Evolutionary conservation across 116 monocot species (phyloP).

Genomic region (Cymodocea nodosa): DNA sequence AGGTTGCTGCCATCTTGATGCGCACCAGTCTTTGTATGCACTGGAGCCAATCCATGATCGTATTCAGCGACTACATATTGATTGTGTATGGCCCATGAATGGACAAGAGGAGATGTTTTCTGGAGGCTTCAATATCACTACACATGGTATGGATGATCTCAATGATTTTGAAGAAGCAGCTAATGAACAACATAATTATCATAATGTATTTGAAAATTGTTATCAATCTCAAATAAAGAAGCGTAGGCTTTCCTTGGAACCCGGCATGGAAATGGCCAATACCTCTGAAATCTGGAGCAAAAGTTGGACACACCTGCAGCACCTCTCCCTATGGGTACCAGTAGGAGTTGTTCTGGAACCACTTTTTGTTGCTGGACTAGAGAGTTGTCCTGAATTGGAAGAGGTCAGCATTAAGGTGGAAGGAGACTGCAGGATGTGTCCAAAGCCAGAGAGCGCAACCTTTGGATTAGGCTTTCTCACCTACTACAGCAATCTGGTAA

Average conservation of each 20-base stretch:
- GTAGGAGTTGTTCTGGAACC: constrained; percentile 63
- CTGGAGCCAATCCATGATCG: constrained; percentile 54
- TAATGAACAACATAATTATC: no score
- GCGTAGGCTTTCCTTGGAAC: no score
- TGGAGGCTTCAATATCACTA: neutral
- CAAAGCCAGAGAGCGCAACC: constrained; percentile 14
- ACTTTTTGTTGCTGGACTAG: constrained; percentile 31
- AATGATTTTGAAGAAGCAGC: neutral
- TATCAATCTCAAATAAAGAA: no score
- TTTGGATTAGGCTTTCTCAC: constrained; percentile 55
- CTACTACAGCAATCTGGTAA: constrained; percentile 33
- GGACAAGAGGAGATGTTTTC: neutral
- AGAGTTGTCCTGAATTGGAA: constrained; percentile 58
- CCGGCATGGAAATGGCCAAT: neutral
- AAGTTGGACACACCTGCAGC: constrained; percentile 39
- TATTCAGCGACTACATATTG: constrained; percentile 59
- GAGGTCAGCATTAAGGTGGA: constrained; percentile 80
- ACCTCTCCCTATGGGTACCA: constrained; percentile 68
- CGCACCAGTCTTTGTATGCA: constrained; percentile 28
- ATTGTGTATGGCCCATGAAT: constrained; percentile 35
- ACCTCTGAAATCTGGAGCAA: constrained; percentile 4
- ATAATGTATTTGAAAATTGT: neutral
- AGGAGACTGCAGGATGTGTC: constrained; percentile 72
- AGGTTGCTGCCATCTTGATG: constrained; percentile 37
- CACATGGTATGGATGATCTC: no score